A percentile compares a stretch with the other conserved stretches of the same genome.
phyloP scores from a whole-genome alignment of 1,284 basidiomycete genomes.

The Irpex sp. region DNA sequence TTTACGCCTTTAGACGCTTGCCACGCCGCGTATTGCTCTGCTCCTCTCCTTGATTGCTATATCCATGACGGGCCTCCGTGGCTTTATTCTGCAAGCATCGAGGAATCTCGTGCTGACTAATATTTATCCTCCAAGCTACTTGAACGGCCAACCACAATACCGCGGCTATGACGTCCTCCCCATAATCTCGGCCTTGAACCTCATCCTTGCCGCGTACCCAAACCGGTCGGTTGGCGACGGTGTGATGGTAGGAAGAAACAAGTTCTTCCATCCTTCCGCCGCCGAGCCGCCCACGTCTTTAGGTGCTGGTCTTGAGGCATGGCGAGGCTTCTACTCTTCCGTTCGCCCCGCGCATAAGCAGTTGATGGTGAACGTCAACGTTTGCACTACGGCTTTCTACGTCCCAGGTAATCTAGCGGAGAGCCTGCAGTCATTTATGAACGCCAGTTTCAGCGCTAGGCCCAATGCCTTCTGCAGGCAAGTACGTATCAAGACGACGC shows the following conservation, averaged over 20 bases:
- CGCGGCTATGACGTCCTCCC: constrained; percentile 64
- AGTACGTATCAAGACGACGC: constrained; percentile 53
- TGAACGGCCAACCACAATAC: constrained; percentile 56
- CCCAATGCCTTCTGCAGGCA: constrained; percentile 51
- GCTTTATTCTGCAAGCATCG: not conserved
- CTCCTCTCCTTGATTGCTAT: constrained; percentile 6
- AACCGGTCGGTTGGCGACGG: constrained; percentile 56
- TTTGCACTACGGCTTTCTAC: constrained; percentile 77
- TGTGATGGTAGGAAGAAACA: constrained; percentile 70
- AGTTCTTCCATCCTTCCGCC: constrained; percentile 65
- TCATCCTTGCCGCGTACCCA: constrained; percentile 63
- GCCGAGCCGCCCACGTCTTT: constrained; percentile 39
- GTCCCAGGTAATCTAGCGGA: constrained; percentile 56
- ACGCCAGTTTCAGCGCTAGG: constrained; percentile 49
- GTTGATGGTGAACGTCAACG: constrained; percentile 78
- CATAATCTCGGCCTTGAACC: constrained; percentile 67
- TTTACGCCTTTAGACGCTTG: constrained; percentile 18
- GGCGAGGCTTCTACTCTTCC: constrained; percentile 73
- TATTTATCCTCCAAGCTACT: constrained; percentile 40
- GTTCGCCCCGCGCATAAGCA: constrained; percentile 69
- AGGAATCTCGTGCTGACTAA: constrained; percentile 4
- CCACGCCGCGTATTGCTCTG: constrained; percentile 11
- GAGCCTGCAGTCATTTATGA: constrained; percentile 49
- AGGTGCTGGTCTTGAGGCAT: constrained; percentile 65
- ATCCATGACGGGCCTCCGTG: not conserved